A percentile compares a stretch with the other conserved stretches of the same genome.
phyloP scores from a whole-genome alignment of 2,329 filamentous ascomycete genomes.

The Apiospora saccharicola region DNA sequence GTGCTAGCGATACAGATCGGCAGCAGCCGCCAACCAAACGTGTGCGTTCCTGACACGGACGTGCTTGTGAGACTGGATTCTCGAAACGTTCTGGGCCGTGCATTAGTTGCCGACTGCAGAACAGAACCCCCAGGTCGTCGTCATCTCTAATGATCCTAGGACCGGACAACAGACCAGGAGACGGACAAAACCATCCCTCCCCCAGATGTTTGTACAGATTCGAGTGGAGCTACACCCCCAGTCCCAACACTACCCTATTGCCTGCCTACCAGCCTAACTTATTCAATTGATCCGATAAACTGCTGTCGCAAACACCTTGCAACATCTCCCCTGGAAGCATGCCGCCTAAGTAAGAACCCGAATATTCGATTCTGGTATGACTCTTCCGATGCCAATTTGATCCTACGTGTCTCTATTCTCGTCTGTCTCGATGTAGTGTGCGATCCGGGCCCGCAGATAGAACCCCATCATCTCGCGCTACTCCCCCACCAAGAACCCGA shows the following conservation, averaged over 20 bases:
- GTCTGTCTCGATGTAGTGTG: slow-evolving; percentile 18
- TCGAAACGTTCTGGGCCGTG: slow-evolving; percentile 18
- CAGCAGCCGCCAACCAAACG: slow-evolving; percentile 12
- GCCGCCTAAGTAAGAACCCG: slow-evolving; percentile 1
- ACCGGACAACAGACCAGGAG: not conserved
- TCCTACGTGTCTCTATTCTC: slow-evolving; percentile 9
- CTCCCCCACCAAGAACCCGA: slow-evolving; percentile 18
- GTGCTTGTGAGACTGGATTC: slow-evolving; percentile 6
- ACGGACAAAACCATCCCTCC: slow-evolving; percentile 11
- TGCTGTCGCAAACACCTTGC: slow-evolving; percentile 13
- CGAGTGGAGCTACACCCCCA: slow-evolving; percentile 6
- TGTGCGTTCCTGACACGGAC: slow-evolving; percentile 11
- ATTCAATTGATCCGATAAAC: slow-evolving; percentile 7
- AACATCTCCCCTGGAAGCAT: not conserved
- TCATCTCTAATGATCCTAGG: slow-evolving; percentile 4
- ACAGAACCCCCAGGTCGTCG: slow-evolving; percentile 12
- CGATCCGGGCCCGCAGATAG: slow-evolving; percentile 16
- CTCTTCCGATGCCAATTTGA: not conserved
- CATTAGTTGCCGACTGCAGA: slow-evolving; percentile 13
- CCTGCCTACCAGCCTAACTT: not conserved
- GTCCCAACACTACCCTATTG: not conserved
- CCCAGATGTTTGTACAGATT: not conserved
- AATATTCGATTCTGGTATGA: slow-evolving; percentile 8
- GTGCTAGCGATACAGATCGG: not conserved
- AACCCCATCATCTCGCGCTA: slow-evolving; percentile 11